Percentiles rank a stretch among this genome's conserved stretches.
phyloP scores from a whole-genome alignment of 371 early-diverging fungal genomes.

The Mucor sp. region DNA sequence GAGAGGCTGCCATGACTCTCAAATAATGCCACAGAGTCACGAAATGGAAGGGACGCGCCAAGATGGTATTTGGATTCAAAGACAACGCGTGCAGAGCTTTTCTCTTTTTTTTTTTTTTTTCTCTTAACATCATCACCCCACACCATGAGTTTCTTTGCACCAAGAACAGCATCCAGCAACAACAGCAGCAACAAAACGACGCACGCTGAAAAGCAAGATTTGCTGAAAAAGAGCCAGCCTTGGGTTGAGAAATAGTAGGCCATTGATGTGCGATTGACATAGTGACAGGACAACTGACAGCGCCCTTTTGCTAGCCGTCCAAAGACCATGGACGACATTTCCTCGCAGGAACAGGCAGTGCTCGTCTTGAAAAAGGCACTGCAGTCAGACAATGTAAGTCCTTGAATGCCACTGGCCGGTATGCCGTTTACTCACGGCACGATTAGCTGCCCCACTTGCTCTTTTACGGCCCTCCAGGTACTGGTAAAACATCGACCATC shows the following conservation, averaged over 20 bases:
- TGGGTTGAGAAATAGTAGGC: conserved; percentile 82
- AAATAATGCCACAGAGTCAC: too few species aligned
- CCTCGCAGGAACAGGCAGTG: conserved; percentile 91
- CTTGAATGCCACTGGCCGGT: not conserved
- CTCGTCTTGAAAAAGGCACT: conserved; percentile 84
- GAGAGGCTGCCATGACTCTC: too few species aligned
- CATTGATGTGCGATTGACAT: not conserved
- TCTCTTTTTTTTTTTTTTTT: not conserved
- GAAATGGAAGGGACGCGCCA: too few species aligned
- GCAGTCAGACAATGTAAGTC: conserved; percentile 76
- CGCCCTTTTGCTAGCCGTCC: conserved; percentile 69
- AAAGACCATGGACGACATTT: conserved; percentile 80
- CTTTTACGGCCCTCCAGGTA: conserved; percentile 99
- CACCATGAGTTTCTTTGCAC: conserved; percentile 24
- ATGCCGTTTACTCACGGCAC: not conserved
- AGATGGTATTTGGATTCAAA: too few species aligned
- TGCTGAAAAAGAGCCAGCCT: conserved; percentile 46
- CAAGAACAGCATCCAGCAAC: conserved; percentile 2
- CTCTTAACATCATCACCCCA: not conserved
- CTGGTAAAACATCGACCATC: conserved; percentile 99
- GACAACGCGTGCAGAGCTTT: not conserved
- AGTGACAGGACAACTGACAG: not conserved
- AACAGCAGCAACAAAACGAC: not conserved
- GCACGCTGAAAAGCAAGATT: conserved; percentile 4
- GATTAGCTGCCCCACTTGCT: conserved; percentile 94